Evolutionary conservation across 306 rosid genomes (phyloP).

Genomic region (Quercus glauca): DNA sequence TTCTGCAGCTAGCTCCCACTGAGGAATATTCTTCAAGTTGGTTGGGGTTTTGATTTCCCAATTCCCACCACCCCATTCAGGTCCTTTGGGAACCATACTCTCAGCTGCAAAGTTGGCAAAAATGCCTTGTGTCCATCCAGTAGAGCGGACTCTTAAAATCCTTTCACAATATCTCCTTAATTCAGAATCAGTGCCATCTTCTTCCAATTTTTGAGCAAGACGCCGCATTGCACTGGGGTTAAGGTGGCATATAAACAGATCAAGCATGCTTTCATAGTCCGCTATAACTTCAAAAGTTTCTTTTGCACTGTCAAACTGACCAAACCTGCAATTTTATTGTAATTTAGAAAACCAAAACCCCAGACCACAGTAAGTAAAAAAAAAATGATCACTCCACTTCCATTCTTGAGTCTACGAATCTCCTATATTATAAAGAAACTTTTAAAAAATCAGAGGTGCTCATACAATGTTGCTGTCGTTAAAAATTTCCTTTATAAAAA

Average conservation of each 20-base stretch:
- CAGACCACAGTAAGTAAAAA: background rate
- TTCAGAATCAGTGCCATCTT: conserved; percentile 92
- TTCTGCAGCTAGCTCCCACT: conserved; percentile 98
- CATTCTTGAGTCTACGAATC: background rate
- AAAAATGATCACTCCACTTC: conserved; percentile 4
- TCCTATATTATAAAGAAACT: background rate
- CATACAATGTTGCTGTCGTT: background rate
- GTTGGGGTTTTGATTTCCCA: conserved; percentile 99
- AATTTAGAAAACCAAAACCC: conserved; percentile 22
- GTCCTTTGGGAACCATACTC: conserved; percentile 98
- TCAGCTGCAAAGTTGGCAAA: conserved; percentile 99
- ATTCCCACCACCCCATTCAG: conserved; percentile 99
- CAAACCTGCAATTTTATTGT: conserved; percentile 71
- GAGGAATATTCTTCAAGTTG: conserved; percentile 81
- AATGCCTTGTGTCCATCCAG: conserved; percentile 99
- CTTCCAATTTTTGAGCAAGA: conserved; percentile 98
- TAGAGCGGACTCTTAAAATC: conserved; percentile 85
- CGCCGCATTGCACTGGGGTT: conserved; percentile 99
- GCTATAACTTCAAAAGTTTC: conserved; percentile 92
- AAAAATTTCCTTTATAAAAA: background rate
- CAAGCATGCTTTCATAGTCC: conserved; percentile 91
- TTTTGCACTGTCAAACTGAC: conserved; percentile 95
- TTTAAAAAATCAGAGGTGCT: background rate
- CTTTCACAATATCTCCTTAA: conserved; percentile 95
- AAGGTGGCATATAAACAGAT: conserved; percentile 94